Conservation (phyloP, 2,329 filamentous ascomycete species). For the Epichloe typhina region DNA sequence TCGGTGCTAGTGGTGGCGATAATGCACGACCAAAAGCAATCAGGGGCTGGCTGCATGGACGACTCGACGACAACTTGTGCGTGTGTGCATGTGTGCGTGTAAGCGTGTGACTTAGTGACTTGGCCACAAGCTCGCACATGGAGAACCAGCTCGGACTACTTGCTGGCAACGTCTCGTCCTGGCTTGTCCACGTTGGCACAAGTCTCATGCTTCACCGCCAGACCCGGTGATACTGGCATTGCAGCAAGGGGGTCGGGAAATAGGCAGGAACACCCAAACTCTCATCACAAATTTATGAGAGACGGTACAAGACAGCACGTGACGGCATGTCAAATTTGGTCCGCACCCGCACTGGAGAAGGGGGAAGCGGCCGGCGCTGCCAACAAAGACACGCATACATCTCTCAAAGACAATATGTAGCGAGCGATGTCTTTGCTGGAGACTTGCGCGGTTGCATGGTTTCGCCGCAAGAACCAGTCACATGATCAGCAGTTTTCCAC, state of each 20-base stretch:
- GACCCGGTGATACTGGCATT: too few relatives aligned
- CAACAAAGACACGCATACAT: neutral
- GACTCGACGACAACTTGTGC: neutral
- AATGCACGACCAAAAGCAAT: conserved; percentile 5
- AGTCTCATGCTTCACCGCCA: neutral
- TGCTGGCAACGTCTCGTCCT: neutral
- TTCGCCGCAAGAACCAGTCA: neutral
- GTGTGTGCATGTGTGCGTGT: too few relatives aligned
- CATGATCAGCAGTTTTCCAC: neutral
- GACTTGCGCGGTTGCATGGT: neutral
- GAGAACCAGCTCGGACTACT: too few relatives aligned
- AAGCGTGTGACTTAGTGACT: neutral
- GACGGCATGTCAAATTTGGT: too few relatives aligned
- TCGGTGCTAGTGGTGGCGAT: neutral
- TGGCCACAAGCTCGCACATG: too few relatives aligned
- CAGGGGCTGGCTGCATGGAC: neutral
- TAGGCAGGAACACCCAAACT: too few relatives aligned
- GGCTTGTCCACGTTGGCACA: neutral
- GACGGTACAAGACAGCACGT: too few relatives aligned
- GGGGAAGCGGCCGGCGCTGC: neutral
- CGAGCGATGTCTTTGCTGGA: neutral
- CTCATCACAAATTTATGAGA: too few relatives aligned
- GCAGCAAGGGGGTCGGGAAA: too few relatives aligned
- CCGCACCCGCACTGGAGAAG: too few relatives aligned
- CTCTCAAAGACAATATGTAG: neutral